Evolutionary conservation across 768 basidiomycete genomes (phyloP), one percentile per base, ranked within the genome.

Genomic region (Coprinopsis sp.): DNA sequence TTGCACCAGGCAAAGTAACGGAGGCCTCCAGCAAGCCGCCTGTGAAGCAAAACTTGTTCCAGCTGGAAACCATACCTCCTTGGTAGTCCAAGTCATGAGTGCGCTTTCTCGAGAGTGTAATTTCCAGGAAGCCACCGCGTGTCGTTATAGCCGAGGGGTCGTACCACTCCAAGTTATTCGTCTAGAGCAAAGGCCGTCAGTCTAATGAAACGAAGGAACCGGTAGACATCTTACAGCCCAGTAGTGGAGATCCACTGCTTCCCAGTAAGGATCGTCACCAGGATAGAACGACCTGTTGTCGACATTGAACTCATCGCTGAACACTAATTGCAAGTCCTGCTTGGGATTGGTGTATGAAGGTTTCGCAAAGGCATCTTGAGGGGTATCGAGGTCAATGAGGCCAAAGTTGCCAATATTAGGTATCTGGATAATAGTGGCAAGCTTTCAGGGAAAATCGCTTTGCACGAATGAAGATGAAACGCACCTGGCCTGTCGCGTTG

Each of bases 21-120:
- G 78, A 76, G 2, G 74, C 67, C 53, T 88, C 81, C 42, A 93
- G 70, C 47, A 89, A 71, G 31, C 93, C 93, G 29, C 89, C 91
- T 24, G 90, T 90, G 66, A 95, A 93, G 68, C 91, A 97, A 53
- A 98, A 88, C 64, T 95, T 93, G 66, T 96, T 96, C 89, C 82
- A 75, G 2, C 77, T 75, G 19, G 78, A 66, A 58, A 89, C 66
- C 72, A 90, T 67, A 12, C 79, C 86, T 33, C 87, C 81, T 56
- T 79, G 74, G 58, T 85, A 93, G 48, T 87, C 63, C 46, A 94
- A 68, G 47, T 76, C 77, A 60, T 94, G 86, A 33, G 74, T 87
- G 47, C 69, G 59, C 59, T 78, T 87, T 60, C 76, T 62, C 22
- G 65, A 78, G 55, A 95, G 66, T 2, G 84, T 90, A 57, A 95